phyloP scores from a whole-genome alignment of 2,329 filamentous ascomycete species.

The Fusarium transvaalense region DNA sequence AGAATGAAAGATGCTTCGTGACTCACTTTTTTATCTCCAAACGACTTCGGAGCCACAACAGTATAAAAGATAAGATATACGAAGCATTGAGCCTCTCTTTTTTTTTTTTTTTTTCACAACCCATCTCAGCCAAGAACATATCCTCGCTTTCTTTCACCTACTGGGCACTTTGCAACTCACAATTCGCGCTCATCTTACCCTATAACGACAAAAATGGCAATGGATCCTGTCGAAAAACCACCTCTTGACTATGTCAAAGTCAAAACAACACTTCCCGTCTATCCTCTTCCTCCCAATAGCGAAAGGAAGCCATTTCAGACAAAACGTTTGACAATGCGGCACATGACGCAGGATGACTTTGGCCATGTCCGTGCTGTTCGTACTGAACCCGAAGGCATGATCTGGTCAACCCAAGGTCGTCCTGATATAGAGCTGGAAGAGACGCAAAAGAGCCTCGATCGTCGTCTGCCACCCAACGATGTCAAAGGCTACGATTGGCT shows the following conservation, averaged over 20 bases:
- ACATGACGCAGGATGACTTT: conserved; percentile 63
- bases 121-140: neutral
- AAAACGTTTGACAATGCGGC: conserved; percentile 67
- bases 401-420: conserved; percentile 61
- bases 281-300: conserved; percentile 57
- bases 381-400: conserved; percentile 72
- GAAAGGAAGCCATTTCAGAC: conserved; percentile 60
- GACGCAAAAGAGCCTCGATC: conserved; percentile 57
- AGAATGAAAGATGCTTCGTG: neutral
- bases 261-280: conserved; percentile 61
- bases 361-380: conserved; percentile 65
- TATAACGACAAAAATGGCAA: conserved; percentile 20
- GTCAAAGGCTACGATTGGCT: conserved; percentile 67
- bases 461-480: conserved; percentile 64
- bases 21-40: conserved; percentile 5
- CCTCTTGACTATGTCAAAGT: conserved; percentile 56
- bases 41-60: conserved; percentile 2
- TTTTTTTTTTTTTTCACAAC: neutral
- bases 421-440: conserved; percentile 60
- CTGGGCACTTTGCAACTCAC: neutral
- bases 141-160: neutral
- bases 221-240: conserved; percentile 34
- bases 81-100: neutral
- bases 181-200: conserved; percentile 12
- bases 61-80: neutral